Conservation (phyloP, 345 rosid species). For the Laguncularia racemosa region DNA sequence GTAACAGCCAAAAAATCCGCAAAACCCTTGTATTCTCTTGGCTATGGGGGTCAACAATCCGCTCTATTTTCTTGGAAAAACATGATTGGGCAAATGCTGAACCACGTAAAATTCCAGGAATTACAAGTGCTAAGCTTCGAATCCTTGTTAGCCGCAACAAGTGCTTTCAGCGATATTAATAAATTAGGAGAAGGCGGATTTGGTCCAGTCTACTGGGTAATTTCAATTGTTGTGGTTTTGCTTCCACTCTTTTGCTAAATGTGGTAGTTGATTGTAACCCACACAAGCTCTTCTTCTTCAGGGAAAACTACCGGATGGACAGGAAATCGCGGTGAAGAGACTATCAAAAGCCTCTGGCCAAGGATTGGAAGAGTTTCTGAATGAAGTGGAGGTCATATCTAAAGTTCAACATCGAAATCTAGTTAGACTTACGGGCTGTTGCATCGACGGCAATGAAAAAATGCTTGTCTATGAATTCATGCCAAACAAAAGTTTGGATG, state of each 20-base stretch:
- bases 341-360: conserved; percentile 19
- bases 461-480: conserved; percentile 28
- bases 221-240: background rate
- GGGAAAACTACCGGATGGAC: conserved; percentile 18
- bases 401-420: conserved; percentile 33
- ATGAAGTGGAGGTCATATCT: conserved; percentile 28
- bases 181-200: conserved; percentile 37
- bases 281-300: background rate
- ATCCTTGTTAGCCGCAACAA: conserved; percentile 18
- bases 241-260: no score
- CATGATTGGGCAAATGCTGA: background rate
- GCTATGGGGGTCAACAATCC: no score
- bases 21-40: no score
- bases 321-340: conserved; percentile 34
- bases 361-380: conserved; percentile 29
- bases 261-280: no score
- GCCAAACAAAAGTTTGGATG: conserved; percentile 30
- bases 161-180: conserved; percentile 13
- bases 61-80: no score
- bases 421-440: conserved; percentile 26
- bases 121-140: conserved; percentile 16
- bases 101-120: conserved; percentile 12
- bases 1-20: no score
- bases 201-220: conserved; percentile 35
- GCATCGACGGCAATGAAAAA: conserved; percentile 24